phyloP scores from a whole-genome alignment of 306 rosid species.

The Lotus japonicus region DNA sequence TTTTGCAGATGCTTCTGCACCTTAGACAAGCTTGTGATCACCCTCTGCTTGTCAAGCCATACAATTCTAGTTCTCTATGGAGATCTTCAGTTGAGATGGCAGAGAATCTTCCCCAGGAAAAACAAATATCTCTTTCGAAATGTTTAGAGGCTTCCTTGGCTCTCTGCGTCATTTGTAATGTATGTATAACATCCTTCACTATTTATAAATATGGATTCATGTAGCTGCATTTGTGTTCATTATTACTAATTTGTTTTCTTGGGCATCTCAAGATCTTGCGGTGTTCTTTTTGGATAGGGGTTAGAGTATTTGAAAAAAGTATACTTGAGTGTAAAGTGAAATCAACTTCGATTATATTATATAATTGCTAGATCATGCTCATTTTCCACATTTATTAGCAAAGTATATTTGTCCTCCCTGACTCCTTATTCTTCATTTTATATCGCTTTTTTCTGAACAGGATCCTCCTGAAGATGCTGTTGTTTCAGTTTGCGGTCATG shows the following conservation, averaged over 20 bases:
- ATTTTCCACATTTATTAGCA: neutral
- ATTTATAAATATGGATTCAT: neutral
- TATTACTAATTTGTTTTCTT: neutral
- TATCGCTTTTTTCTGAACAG: slow-evolving; percentile 28
- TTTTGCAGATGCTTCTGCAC: slow-evolving; percentile 92
- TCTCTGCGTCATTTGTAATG: slow-evolving; percentile 87
- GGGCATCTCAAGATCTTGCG: too few relatives aligned
- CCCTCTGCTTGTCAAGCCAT: slow-evolving; percentile 79
- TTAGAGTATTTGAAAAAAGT: neutral
- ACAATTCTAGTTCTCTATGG: slow-evolving; percentile 65
- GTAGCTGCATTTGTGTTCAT: neutral
- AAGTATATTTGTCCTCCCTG: neutral
- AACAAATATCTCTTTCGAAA: slow-evolving; percentile 46
- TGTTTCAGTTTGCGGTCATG: slow-evolving; percentile 91
- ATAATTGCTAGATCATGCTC: neutral
- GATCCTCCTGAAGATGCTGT: slow-evolving; percentile 98
- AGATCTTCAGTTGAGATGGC: slow-evolving; percentile 70
- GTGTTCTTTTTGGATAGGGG: neutral
- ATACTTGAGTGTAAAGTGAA: too few relatives aligned
- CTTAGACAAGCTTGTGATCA: slow-evolving; percentile 99
- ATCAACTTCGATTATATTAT: neutral
- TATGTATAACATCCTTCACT: slow-evolving; percentile 29
- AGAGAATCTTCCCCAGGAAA: slow-evolving; percentile 72
- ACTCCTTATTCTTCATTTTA: neutral
- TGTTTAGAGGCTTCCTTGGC: slow-evolving; percentile 84